A percentile compares a stretch with the other conserved stretches of the same genome.
Evolutionary conservation across 225 moss, liverwort and hornwort genomes (phyloP).

Genomic region (Straminergon stramineum): DNA sequence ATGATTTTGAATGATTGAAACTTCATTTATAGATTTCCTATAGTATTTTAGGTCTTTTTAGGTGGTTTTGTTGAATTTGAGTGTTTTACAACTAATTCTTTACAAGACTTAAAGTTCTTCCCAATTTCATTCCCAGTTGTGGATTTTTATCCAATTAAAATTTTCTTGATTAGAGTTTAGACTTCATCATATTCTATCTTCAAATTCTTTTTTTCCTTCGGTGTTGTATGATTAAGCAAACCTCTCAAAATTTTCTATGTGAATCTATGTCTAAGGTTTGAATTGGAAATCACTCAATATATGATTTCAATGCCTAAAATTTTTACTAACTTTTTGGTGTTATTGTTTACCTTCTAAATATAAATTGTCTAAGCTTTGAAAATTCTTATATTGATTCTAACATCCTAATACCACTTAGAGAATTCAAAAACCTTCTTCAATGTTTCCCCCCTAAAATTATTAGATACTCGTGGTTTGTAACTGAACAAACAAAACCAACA

Average conservation of each 20-base stretch:
- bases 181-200: background rate
- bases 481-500: too few species aligned
- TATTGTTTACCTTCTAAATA: background rate
- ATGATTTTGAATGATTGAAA: too few species aligned
- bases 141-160: too few species aligned
- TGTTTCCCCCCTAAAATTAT: background rate
- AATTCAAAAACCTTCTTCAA: background rate
- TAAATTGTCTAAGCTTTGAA: background rate
- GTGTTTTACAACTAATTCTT: too few species aligned
- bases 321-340: background rate
- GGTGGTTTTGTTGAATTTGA: too few species aligned
- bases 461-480: too few species aligned
- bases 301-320: background rate
- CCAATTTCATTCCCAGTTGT: too few species aligned
- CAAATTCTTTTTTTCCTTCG: fast-evolving
- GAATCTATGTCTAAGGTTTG: background rate
- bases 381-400: background rate
- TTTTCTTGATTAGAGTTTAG: too few species aligned
- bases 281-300: background rate
- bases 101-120: too few species aligned
- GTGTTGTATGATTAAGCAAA: background rate
- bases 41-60: too few species aligned
- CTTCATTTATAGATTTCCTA: too few species aligned
- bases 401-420: background rate
- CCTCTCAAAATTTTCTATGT: too few species aligned